Evolutionary conservation across 257 asterid species (phyloP), one percentile per base, ranked within the genome.

Genomic region (Solanum chmielewskii): DNA sequence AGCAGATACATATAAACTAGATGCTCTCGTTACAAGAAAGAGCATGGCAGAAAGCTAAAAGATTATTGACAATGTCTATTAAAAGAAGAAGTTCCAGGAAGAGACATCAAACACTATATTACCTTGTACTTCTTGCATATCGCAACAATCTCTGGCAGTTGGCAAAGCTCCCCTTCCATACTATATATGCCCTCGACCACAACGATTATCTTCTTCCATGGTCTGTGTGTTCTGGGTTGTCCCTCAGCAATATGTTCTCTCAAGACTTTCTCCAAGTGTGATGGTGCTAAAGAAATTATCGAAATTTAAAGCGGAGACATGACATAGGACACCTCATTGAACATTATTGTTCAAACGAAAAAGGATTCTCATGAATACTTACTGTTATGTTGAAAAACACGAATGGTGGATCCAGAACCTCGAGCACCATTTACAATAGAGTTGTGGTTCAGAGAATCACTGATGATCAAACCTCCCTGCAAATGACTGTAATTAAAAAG

Each of bases 151-250:
- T 97, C 99, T 52, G 99, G 99, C 82, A 97, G 97, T 85, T 94
- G 90, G 94, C 99, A 97, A 64, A 97, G 93, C 89, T 97, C 99
- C 83, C 99, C 99, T 88, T 97, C 99, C 99, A 97, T 96, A 90
- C 99, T 95, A 90, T 97, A 96, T 87, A 96, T 97, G 66, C 99
- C 99, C 91, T 96, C 99, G 92, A 97, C 99, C 90, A 95, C 92
- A 80, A 97, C 98, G 69, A 95, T 91, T 78, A 94, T 95, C 92
- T 97, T 96, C 87, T 96, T 96, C 99, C 99, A 97, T 73, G 99
- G 98, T 87, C 97, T 93, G 90, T 96, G 98, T 45, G 98, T 95
- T 91, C 99, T 92, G 39, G 99, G 98, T 90, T 95, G 99, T 68
- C 99, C 99, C 33, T 94, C 98, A 85, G 97, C 95, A 87, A 96